These are phyloP conservation scores for Auricularia heimuer DNA, from an alignment of 768 basidiomycete species.

Conservation along the genomic window DNA sequence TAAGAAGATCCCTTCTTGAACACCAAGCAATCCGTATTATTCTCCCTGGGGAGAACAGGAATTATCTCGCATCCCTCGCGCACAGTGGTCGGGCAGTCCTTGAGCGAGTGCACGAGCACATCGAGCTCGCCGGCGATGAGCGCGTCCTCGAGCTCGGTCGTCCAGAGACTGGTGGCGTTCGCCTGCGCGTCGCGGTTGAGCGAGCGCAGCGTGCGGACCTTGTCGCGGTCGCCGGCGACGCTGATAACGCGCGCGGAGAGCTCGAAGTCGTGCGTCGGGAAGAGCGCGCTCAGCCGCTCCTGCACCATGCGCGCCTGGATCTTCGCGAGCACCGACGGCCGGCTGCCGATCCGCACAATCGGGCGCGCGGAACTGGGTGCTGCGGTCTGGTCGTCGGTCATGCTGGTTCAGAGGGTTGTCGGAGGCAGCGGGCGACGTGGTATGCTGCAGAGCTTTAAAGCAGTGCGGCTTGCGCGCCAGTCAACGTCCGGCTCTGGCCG, in stretches of 20 bases:
- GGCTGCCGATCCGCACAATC: not conserved
- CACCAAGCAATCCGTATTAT: slow-evolving; percentile 82
- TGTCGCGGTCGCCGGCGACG: slow-evolving; percentile 74
- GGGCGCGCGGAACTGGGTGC: not conserved
- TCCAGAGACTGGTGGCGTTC: slow-evolving; percentile 84
- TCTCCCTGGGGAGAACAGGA: slow-evolving; percentile 77
- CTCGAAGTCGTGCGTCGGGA: slow-evolving; percentile 41
- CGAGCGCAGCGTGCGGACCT: slow-evolving; percentile 26
- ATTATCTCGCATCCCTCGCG: slow-evolving; percentile 79
- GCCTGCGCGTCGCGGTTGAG: not conserved
- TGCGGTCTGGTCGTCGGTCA: not conserved
- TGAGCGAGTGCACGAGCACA: slow-evolving; percentile 85
- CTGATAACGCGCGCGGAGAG: slow-evolving; percentile 28
- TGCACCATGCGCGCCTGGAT: slow-evolving; percentile 80
- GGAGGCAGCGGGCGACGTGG: not conserved
- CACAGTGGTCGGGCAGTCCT: slow-evolving; percentile 86
- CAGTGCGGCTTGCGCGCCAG: too few species aligned
- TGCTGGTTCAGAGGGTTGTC: not conserved
- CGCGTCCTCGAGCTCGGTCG: slow-evolving; percentile 87
- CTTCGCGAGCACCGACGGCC: slow-evolving; percentile 68
- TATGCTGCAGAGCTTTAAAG: not conserved
- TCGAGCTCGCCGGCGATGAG: slow-evolving; percentile 67
- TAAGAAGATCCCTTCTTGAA: slow-evolving; percentile 65
- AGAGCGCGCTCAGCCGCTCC: slow-evolving; percentile 45
- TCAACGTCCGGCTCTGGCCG: too few species aligned